Conservation (phyloP, 345 rosid genomes). For the Citrus reticulata region DNA sequence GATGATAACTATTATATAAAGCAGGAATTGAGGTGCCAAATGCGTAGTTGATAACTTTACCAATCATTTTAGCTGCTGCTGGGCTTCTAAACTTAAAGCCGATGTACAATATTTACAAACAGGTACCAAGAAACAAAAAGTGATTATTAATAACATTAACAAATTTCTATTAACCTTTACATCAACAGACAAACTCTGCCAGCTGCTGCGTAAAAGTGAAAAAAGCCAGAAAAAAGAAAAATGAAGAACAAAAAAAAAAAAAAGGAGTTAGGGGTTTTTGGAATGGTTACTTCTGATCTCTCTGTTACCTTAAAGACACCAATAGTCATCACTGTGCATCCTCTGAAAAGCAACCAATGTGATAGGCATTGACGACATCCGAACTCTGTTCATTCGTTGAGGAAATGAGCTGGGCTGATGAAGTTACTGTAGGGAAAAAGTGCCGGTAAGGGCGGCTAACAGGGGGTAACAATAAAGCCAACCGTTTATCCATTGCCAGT, state of each 20-base stretch:
- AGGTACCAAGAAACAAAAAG: neutral
- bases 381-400: slow-evolving; percentile 27
- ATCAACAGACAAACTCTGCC: neutral
- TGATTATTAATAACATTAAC: neutral
- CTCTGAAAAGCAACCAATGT: slow-evolving; percentile 48
- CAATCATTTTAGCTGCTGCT: neutral
- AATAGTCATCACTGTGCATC: slow-evolving; percentile 21
- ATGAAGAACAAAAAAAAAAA: neutral
- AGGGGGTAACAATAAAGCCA: slow-evolving; percentile 57
- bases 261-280: neutral
- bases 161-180: neutral
- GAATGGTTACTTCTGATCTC: neutral
- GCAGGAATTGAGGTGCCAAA: neutral
- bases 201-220: neutral
- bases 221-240: too few relatives aligned
- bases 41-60: neutral
- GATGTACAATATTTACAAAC: neutral
- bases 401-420: slow-evolving; percentile 14
- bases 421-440: slow-evolving; percentile 17
- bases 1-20: too few relatives aligned
- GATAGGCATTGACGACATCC: slow-evolving; percentile 42
- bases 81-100: neutral
- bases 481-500: slow-evolving; percentile 66
- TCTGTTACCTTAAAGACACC: neutral
- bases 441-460: slow-evolving; percentile 42